phyloP scores from a whole-genome alignment of 495 filamentous ascomycete species.

The Aspergillus steynii region DNA sequence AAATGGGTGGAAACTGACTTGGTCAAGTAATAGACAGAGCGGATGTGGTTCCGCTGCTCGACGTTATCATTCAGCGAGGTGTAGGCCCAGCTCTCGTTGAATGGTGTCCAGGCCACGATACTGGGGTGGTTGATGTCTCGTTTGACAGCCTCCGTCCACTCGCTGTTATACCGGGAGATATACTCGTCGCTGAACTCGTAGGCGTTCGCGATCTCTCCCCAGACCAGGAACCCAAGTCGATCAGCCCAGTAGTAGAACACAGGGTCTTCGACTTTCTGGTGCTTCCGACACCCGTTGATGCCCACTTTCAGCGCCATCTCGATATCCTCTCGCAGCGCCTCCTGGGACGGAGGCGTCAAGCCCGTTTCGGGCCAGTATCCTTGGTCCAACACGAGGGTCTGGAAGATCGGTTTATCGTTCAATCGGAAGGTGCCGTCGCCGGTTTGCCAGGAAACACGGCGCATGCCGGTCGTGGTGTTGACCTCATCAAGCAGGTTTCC shows the following conservation, averaged over 20 bases:
- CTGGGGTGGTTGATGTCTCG: slow-evolving; percentile 61
- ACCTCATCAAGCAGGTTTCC: slow-evolving; percentile 29
- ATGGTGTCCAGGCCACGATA: slow-evolving; percentile 62
- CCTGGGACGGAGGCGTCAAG: slow-evolving; percentile 37
- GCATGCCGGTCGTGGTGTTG: slow-evolving; percentile 38
- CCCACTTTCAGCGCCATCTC: slow-evolving; percentile 32
- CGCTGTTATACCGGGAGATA: slow-evolving; percentile 51
- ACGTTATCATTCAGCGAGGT: slow-evolving; percentile 48
- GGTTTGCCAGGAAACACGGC: slow-evolving; percentile 33
- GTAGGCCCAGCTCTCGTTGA: slow-evolving; percentile 64
- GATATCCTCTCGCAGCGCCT: slow-evolving; percentile 36
- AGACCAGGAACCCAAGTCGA: slow-evolving; percentile 40
- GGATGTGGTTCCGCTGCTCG: slow-evolving; percentile 59
- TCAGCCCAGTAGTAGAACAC: slow-evolving; percentile 43
- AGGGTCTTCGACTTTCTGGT: slow-evolving; percentile 43
- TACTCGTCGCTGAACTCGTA: slow-evolving; percentile 54
- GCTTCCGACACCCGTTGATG: slow-evolving; percentile 42
- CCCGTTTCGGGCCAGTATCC: slow-evolving; percentile 43
- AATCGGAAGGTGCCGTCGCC: slow-evolving; percentile 41
- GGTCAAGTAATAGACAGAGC: slow-evolving; percentile 57
- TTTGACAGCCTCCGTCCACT: slow-evolving; percentile 57
- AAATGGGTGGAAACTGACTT: slow-evolving; percentile 40
- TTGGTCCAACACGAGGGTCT: slow-evolving; percentile 39
- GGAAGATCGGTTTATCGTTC: slow-evolving; percentile 41
- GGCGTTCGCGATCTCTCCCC: slow-evolving; percentile 44